Conservation (phyloP, 495 filamentous ascomycete genomes). For the Penicillium egyptiacum region DNA sequence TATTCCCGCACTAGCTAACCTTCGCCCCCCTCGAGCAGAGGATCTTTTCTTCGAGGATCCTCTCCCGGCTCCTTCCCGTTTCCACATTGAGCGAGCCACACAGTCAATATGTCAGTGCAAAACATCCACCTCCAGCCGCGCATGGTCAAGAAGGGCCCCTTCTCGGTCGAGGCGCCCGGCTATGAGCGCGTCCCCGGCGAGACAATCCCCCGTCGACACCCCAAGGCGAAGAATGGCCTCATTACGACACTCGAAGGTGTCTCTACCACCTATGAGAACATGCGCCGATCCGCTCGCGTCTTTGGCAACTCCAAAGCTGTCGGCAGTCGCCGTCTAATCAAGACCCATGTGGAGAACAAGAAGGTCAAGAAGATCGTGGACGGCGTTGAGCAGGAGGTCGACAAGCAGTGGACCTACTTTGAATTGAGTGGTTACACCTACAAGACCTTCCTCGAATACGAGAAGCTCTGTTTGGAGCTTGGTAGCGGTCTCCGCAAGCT, state of each 20-base stretch:
- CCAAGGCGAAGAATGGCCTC: conserved; percentile 68
- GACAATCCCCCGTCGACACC: conserved; percentile 84
- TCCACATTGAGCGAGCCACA: conserved; percentile 8
- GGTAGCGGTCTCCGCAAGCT: conserved; percentile 79
- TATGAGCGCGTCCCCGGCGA: conserved; percentile 74
- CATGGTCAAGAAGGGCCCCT: conserved; percentile 60
- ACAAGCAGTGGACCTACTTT: conserved; percentile 96
- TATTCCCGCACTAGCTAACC: conserved; percentile 20
- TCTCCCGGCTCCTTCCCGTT: conserved; percentile 15
- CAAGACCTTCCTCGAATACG: conserved; percentile 85
- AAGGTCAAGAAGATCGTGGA: conserved; percentile 97
- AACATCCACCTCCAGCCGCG: conserved; percentile 61
- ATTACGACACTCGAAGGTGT: conserved; percentile 67
- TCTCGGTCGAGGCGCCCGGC: conserved; percentile 77
- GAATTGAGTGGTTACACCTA: conserved; percentile 88
- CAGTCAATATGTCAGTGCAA: conserved; percentile 46
- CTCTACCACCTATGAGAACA: conserved; percentile 82
- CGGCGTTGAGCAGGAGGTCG: conserved; percentile 81
- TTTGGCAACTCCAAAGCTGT: conserved; percentile 89
- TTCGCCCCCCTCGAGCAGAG: conserved; percentile 7
- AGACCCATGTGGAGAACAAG: conserved; percentile 88
- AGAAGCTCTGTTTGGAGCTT: conserved; percentile 68
- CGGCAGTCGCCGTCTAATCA: conserved; percentile 75
- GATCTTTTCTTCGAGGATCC: conserved; percentile 9
- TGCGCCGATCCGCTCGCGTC: conserved; percentile 72